Evolutionary conservation across 2,329 filamentous ascomycete genomes (phyloP).

Genomic region (Paraphoma sp.): DNA sequence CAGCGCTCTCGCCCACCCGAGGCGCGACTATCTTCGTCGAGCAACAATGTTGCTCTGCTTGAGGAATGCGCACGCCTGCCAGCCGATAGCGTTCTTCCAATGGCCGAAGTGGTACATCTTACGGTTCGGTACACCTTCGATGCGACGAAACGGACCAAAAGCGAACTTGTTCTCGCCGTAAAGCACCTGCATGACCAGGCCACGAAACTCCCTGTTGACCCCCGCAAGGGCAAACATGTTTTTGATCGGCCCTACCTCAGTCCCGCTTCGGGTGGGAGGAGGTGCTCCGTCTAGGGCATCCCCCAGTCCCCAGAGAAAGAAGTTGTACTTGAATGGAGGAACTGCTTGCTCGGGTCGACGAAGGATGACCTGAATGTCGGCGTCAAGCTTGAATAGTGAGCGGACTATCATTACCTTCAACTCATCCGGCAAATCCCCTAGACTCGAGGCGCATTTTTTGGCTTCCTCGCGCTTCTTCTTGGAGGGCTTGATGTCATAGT

Average conservation of each 20-base stretch:
- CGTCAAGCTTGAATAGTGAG: not conserved
- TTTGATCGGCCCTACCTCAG: not conserved
- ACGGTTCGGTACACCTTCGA: not conserved
- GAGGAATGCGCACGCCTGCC: not conserved
- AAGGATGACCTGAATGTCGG: not conserved
- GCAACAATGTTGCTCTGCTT: not conserved
- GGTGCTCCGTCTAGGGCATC: not conserved
- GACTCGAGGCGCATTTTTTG: not conserved
- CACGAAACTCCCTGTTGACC: not conserved
- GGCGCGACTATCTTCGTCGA: not conserved
- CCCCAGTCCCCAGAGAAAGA: not conserved
- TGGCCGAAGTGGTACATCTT: not conserved
- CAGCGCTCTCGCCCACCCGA: not conserved
- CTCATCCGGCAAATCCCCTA: not conserved
- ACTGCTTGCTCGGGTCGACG: not conserved
- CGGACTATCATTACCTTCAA: not conserved
- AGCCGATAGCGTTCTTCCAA: not conserved
- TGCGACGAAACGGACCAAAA: not conserved
- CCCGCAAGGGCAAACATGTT: not conserved
- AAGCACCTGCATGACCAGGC: not conserved
- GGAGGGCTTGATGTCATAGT: not conserved
- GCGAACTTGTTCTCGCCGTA: not conserved
- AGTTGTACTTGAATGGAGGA: not conserved
- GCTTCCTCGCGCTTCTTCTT: not conserved
- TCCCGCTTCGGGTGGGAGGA: not conserved